These are phyloP conservation scores for Stemphylium vesicarium DNA, from an alignment of 2,329 filamentous ascomycete genomes.

Conservation along the genomic window DNA sequence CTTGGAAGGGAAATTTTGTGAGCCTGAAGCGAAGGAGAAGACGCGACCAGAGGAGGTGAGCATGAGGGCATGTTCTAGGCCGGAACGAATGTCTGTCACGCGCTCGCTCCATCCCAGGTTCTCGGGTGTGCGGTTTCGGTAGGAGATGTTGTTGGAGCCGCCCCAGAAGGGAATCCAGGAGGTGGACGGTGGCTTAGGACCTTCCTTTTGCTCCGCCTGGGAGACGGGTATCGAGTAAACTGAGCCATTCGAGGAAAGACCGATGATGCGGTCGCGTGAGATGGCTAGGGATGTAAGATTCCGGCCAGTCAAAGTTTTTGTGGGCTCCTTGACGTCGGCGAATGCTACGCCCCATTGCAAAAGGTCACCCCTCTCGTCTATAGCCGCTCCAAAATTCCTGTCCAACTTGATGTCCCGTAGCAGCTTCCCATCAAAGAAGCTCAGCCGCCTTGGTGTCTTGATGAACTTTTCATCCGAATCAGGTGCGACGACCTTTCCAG, in stretches of 20 bases:
- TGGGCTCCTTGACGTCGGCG: constrained; percentile 68
- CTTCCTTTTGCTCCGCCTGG: constrained; percentile 70
- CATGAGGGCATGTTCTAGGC: constrained; percentile 84
- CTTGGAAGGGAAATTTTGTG: constrained; percentile 75
- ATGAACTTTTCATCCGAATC: constrained; percentile 77
- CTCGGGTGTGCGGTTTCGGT: constrained; percentile 72
- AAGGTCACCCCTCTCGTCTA: constrained; percentile 85
- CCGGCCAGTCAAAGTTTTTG: constrained; percentile 78
- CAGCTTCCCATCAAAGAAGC: constrained; percentile 83
- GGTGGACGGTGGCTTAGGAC: constrained; percentile 67
- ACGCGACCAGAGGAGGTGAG: constrained; percentile 84
- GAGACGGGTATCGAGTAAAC: constrained; percentile 87
- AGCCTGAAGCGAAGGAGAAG: constrained; percentile 85
- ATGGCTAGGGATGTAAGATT: constrained; percentile 77
- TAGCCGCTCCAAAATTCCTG: constrained; percentile 80
- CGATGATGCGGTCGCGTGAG: constrained; percentile 83
- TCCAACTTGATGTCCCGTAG: constrained; percentile 88
- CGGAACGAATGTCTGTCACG: constrained; percentile 75
- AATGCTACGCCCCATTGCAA: constrained; percentile 90
- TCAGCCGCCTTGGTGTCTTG: constrained; percentile 79
- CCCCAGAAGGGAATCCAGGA: constrained; percentile 80
- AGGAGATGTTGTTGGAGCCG: constrained; percentile 66
- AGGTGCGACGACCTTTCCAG: constrained; percentile 82
- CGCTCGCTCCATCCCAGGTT: constrained; percentile 73
- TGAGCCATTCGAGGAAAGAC: constrained; percentile 72